These are phyloP conservation scores for Tripterygium wilfordii DNA, from an alignment of 177 flowering plant species.

Conservation along the genomic window DNA sequence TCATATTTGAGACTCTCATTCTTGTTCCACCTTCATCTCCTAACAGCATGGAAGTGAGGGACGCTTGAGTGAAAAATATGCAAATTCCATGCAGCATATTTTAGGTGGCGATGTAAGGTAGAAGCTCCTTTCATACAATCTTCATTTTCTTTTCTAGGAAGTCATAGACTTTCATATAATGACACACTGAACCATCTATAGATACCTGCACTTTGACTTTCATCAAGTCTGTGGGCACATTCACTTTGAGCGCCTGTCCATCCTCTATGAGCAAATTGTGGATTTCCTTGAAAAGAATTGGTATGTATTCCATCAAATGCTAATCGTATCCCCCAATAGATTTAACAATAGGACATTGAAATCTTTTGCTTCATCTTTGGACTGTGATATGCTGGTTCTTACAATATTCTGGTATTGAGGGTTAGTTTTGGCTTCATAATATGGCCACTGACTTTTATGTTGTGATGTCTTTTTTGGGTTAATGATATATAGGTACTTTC, in stretches of 20 bases:
- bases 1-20: too few species aligned
- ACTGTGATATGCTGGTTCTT: too few species aligned
- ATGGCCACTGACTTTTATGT: not conserved
- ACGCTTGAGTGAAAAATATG: slow-evolving; percentile 66
- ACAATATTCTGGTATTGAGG: too few species aligned
- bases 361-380: too few species aligned
- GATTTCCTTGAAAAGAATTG: slow-evolving; percentile 69
- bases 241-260: slow-evolving; percentile 86
- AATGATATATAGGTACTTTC: slow-evolving; percentile 49
- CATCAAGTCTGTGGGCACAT: slow-evolving; percentile 88
- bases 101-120: slow-evolving; percentile 74
- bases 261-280: slow-evolving; percentile 76
- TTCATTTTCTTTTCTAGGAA: not conserved
- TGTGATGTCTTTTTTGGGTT: not conserved
- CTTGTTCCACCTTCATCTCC: too few species aligned
- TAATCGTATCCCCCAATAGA: too few species aligned
- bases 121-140: slow-evolving; percentile 5
- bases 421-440: too few species aligned
- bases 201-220: slow-evolving; percentile 95
- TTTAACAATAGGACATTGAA: not conserved
- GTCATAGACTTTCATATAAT: slow-evolving; percentile 1
- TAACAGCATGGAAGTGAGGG: slow-evolving; percentile 94
- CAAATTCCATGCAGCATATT: slow-evolving; percentile 61
- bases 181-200: slow-evolving; percentile 21
- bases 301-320: slow-evolving; percentile 37